These are phyloP conservation scores for Phyllosticta citrichinensis DNA, from an alignment of 2,329 filamentous ascomycete species.

Conservation along the genomic window DNA sequence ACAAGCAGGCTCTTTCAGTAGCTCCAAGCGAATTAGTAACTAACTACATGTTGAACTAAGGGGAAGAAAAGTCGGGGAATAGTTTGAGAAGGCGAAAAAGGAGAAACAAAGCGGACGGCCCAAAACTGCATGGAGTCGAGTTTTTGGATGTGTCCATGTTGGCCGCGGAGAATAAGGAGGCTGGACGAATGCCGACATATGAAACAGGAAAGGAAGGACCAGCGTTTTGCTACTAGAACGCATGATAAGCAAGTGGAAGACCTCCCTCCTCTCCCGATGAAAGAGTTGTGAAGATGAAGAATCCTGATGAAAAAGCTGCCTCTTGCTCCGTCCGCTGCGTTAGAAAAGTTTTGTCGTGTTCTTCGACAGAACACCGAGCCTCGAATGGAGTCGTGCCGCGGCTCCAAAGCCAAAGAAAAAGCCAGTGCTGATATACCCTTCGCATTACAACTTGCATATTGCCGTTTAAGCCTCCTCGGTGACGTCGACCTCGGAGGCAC, in stretches of 20 bases:
- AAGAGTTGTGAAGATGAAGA: neutral
- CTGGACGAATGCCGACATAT: slow-evolving; percentile 1
- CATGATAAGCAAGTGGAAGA: slow-evolving; percentile 2
- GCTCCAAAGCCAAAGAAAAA: slow-evolving; percentile 5
- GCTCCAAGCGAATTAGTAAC: slow-evolving; percentile 10
- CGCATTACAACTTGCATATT: slow-evolving; percentile 2
- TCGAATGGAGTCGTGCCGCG: neutral
- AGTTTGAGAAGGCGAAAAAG: slow-evolving; percentile 6
- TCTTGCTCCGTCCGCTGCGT: slow-evolving; percentile 8
- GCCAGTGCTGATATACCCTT: slow-evolving; percentile 8
- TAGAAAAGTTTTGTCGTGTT: slow-evolving; percentile 10
- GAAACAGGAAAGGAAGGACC: slow-evolving; percentile 8
- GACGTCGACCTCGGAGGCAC: neutral
- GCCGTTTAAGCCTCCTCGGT: slow-evolving; percentile 9
- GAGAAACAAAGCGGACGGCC: neutral
- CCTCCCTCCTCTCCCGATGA: neutral
- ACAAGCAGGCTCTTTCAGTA: slow-evolving; percentile 5
- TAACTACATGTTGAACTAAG: slow-evolving; percentile 11
- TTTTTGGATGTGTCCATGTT: neutral
- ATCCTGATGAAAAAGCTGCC: slow-evolving; percentile 8
- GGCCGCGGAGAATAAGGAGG: neutral
- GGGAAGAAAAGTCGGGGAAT: slow-evolving; percentile 9
- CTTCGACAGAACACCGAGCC: slow-evolving; percentile 4
- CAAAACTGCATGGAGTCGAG: neutral
- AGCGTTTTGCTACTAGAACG: slow-evolving; percentile 1